Conservation (phyloP, 2,329 filamentous ascomycete genomes). For the Exophiala alcalophila region DNA sequence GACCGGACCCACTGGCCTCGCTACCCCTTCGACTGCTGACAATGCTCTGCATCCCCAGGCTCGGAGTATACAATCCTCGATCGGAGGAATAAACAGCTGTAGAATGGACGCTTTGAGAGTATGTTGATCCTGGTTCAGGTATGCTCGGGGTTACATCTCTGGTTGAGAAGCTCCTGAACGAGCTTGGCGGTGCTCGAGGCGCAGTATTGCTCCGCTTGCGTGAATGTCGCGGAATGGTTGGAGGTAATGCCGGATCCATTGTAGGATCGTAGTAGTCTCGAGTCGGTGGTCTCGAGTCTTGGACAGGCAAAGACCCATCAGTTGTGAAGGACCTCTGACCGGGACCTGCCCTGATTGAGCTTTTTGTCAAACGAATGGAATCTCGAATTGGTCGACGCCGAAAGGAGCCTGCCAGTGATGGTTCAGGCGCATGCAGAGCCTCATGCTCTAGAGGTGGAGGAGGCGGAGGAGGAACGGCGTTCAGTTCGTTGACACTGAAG, state of each 20-base stretch:
- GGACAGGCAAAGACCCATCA: slow-evolving; percentile 31
- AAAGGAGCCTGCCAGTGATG: slow-evolving; percentile 47
- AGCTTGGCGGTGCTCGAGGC: slow-evolving; percentile 65
- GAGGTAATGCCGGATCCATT: slow-evolving; percentile 47
- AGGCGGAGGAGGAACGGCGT: slow-evolving; percentile 54
- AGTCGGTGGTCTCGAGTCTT: slow-evolving; percentile 31
- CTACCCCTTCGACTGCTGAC: slow-evolving; percentile 37
- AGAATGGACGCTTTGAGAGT: slow-evolving; percentile 27
- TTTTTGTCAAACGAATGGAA: slow-evolving; percentile 85
- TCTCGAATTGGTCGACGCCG: slow-evolving; percentile 69
- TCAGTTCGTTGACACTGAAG: slow-evolving; percentile 73
- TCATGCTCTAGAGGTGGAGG: slow-evolving; percentile 47
- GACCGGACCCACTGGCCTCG: slow-evolving; percentile 53
- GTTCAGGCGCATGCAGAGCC: slow-evolving; percentile 10
- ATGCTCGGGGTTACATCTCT: slow-evolving; percentile 36
- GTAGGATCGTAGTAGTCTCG: slow-evolving; percentile 34
- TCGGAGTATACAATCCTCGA: slow-evolving; percentile 28
- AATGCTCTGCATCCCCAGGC: slow-evolving; percentile 44
- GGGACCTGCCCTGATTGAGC: slow-evolving; percentile 51
- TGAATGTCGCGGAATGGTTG: slow-evolving; percentile 62
- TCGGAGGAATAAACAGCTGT: slow-evolving; percentile 26
- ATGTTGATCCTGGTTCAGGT: slow-evolving; percentile 26
- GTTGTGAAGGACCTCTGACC: slow-evolving; percentile 42
- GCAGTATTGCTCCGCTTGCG: slow-evolving; percentile 89
- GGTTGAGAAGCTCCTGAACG: slow-evolving; percentile 74